phyloP scores from a whole-genome alignment of 306 rosid genomes.

The Glycine soja region DNA sequence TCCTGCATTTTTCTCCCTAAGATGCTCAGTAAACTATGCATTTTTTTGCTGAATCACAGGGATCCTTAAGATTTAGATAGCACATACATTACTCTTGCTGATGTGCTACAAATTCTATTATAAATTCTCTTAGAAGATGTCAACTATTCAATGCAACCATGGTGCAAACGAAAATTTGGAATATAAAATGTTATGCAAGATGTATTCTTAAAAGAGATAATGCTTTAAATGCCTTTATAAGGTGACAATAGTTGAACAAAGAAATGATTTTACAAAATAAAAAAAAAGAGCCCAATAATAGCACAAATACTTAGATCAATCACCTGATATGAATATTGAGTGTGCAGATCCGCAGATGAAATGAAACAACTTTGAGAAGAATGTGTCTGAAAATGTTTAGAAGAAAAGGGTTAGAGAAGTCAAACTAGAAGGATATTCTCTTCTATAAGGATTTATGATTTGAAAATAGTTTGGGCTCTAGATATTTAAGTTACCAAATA shows the following conservation, averaged over 20 bases:
- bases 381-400: constrained; percentile 68
- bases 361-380: constrained; percentile 90
- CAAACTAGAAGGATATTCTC: constrained; percentile 25
- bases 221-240: constrained; percentile 16
- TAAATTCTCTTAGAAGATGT: too few species aligned
- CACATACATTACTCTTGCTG: too few species aligned
- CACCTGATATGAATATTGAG: constrained; percentile 88
- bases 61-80: too few species aligned
- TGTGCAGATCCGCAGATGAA: constrained; percentile 91
- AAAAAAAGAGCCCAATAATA: constrained; percentile 18
- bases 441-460: constrained; percentile 17
- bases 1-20: too few species aligned
- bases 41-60: too few species aligned
- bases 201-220: constrained; percentile 28
- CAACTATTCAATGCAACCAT: too few species aligned
- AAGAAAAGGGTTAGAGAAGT: constrained; percentile 37
- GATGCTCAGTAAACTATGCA: too few species aligned
- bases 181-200: constrained; percentile 5
- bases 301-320: constrained; percentile 33
- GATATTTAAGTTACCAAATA: too few species aligned
- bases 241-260: constrained; percentile 21
- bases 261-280: constrained; percentile 28
- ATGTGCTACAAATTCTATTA: too few species aligned
- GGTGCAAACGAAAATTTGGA: background rate
- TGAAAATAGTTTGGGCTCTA: background rate